Evolutionary conservation across 2,329 filamentous ascomycete species (phyloP), one percentile per base, ranked within the genome.

Genomic region (Huntiella omanensis): DNA sequence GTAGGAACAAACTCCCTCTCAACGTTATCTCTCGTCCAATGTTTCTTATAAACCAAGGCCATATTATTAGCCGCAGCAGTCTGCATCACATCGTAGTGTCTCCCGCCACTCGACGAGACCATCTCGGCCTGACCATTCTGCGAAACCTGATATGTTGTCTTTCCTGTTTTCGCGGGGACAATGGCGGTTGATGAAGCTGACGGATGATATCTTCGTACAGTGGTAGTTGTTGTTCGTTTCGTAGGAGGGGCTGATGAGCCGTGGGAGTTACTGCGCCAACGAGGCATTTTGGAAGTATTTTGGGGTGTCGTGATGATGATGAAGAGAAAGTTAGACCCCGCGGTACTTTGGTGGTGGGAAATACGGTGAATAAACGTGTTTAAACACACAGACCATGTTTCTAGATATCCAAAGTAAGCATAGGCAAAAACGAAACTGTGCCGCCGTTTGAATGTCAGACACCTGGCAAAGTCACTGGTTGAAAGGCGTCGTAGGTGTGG

Each of bases 1-100:
- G 40, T 43, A 3, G 48, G 36, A n/a, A 46, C 28, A 56, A 76
- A 78, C 53, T 79, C 75, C 2, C 71, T 73, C 56, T 79, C 74
- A 57, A 60, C 55, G 13, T 53, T 53, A 19, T 54, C 58, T 5
- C 56, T 55, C 44, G 59, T 56, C 8, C 59, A 53, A 28, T 60
- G 51, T 42, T 57, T 56, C 42, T 57, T 56, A 52, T 61, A 59
- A 19, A 60, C 51, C 13, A 60, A 53, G 19, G 47, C 49, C 36
- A 37, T 52, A 40, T 47, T 53, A 49, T 40, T 55, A 48, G 40
- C 48, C 46, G 45, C 58, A 55, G 40, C 56, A 50, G 50, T 58
- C 54, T 42, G 54, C 49, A 55, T 60, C 35, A 53, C 56, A 50
- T 47, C 48, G 36, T 49, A 44, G 7, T 33, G 40, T 35, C 44